Base-by-base conservation (phyloP, 1,284 basidiomycete genomes). In the Gymnopus androsaceus region DNA sequence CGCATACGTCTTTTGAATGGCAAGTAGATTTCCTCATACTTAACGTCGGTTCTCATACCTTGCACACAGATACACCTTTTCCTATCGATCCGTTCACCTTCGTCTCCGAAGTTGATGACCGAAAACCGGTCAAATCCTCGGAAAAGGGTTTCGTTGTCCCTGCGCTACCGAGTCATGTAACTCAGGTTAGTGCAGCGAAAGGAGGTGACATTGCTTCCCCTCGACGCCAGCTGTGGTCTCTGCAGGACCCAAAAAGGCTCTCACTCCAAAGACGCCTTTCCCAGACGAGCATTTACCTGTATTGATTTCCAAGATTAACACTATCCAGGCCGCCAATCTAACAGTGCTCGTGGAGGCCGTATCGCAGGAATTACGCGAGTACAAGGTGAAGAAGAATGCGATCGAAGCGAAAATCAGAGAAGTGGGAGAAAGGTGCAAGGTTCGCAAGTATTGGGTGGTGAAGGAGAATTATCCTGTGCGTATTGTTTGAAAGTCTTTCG, bases 1-100 rank as follows among this genome's bases (percentile, higher is more conserved):
- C 79, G 80, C 55, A 86, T 94, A 61, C 85, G 87, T 59, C 69
- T 92, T 17, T 81, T 94, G 65, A 93, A 94, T 64, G 91, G 92
- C 89, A 65, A 59, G 80, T 68, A 7, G 21, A 30, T 19, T 30
- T 28, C 8, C 49, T 50, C 40, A 37, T 12, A 51, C 15, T 36
- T 44, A 17, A 14, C 42, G 41, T 54, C 40, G 37, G 33, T 21
- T 12, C 15, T 40, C 19, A 53, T 58, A n/a, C 57, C 12, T 46
- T 50, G 34, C 30, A n/a, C 34, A 28, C 57, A 94, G 92, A 94
- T 70, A 80, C 86, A 0, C 81, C 87, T 15, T 79, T 81, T 60
- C 83, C 87, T 6, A 78, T 94, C 51, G 79, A 94, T 67, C 92
- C 92, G 0, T 92, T 94, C 72, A 82, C 81, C 2, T 93, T 83